Base-by-base conservation (phyloP, 208 protist genomes). In the Trypanosoma theileri region DNA sequence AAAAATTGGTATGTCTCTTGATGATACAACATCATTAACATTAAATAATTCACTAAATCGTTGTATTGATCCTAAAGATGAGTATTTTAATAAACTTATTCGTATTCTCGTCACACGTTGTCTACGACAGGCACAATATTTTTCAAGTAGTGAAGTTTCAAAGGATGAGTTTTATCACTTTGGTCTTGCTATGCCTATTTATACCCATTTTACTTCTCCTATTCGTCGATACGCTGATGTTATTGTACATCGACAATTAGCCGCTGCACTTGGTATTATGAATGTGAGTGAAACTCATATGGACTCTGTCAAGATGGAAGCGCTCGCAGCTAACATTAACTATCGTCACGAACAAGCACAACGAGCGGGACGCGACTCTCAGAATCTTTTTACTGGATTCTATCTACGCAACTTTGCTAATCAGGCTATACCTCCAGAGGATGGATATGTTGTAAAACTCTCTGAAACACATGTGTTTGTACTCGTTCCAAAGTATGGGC, bases 201-300 rank as follows among this genome's bases (percentile, higher is more conserved):
- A 98, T 80, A 98, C 95, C 4, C 96, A 98, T 71, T 98, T 98
- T 70, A 98, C 96, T 35, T 98, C 94, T 8, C 96, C 96, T 10
- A 98, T 98, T 77, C 93, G 96, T 46, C 87, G 96, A 53, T 98
- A 97, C 66, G 87, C 95, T 24, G 96, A 98, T 75, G 89, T 98
- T 13, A 78, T 98, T 67, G 94, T 98, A 19, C 96, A 98, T 69
- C 89, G 96, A 14, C 91, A 94, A 76, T 75, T 97, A 24, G 92
- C 90, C 13, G 86, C 89, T 24, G 85, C 84, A 8, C 82, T 96
- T 46, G 89, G 89, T 50, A 87, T 95, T 55, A 69, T 71, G 53
- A 44, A 73, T 16, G 67, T 86, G 1, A 83, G 82, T 35, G 81
- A 84, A 35, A 67, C 62, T 42, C 77, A 89, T 61, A 92, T 85